A percentile compares a stretch with the other conserved stretches of the same genome.
These are phyloP conservation scores for Calocybe gangraenosa DNA, from an alignment of 768 basidiomycete species.

Conservation along the genomic window DNA sequence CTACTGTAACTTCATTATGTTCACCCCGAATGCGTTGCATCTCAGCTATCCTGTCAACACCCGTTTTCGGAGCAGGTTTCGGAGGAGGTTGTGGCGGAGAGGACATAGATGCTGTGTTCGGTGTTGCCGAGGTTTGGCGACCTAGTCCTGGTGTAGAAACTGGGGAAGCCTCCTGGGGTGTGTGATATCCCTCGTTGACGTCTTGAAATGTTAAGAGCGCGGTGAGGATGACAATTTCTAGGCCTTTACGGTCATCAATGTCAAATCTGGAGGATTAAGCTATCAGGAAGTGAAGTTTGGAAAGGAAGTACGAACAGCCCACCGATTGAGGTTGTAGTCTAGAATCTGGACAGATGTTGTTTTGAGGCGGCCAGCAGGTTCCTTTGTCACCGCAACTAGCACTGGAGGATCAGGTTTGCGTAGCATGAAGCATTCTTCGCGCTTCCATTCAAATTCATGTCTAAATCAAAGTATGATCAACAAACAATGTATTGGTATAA, in stretches of 20 bases:
- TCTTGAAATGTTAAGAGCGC: constrained; percentile 79
- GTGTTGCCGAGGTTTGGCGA: neutral
- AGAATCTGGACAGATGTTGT: constrained; percentile 69
- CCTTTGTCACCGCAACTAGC: constrained; percentile 77
- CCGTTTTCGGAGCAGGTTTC: constrained; percentile 59
- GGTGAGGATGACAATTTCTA: constrained; percentile 77
- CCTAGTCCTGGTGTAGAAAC: constrained; percentile 1
- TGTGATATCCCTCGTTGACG: constrained; percentile 51
- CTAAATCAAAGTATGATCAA: constrained; percentile 41
- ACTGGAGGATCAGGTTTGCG: constrained; percentile 88
- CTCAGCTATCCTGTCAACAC: constrained; percentile 68
- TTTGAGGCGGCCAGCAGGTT: constrained; percentile 61
- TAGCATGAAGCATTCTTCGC: constrained; percentile 78
- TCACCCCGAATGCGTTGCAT: constrained; percentile 63
- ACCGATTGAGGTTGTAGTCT: constrained; percentile 84
- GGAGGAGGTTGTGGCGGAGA: constrained; percentile 48
- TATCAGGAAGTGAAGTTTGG: neutral
- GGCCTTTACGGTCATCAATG: constrained; percentile 78
- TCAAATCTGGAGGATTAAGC: constrained; percentile 58
- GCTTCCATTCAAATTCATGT: constrained; percentile 83
- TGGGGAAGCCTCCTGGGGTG: constrained; percentile 18
- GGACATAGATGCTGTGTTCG: neutral
- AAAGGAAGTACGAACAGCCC: constrained; percentile 9
- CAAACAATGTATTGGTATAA: constrained; percentile 1
- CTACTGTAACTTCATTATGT: constrained; percentile 70